Evolutionary conservation across 1,139 yeast genomes (phyloP).

Genomic region (Suhomyces anneliseae): DNA sequence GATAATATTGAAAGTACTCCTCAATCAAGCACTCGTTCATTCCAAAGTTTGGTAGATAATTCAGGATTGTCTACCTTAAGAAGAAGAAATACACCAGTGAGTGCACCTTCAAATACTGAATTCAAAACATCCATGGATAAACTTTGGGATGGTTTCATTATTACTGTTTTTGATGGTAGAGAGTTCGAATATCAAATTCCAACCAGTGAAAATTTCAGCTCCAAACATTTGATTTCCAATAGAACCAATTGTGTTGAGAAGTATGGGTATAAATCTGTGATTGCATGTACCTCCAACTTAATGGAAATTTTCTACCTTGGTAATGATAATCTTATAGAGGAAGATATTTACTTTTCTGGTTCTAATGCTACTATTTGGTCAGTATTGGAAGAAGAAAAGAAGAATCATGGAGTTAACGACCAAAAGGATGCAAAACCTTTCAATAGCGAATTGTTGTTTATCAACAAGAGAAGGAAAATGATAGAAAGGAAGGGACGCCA

Average conservation of each 20-base stretch:
- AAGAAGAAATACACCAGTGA: constrained; percentile 10
- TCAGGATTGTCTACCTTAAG: constrained; percentile 26
- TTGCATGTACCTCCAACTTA: constrained; percentile 69
- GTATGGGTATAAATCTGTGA: constrained; percentile 77
- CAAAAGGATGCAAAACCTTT: constrained; percentile 20
- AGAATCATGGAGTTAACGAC: constrained; percentile 12
- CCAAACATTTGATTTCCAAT: constrained; percentile 24
- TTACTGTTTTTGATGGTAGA: constrained; percentile 61
- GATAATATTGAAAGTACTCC: constrained; percentile 9
- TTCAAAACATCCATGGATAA: constrained; percentile 21
- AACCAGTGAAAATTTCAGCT: constrained; percentile 32
- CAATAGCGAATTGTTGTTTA: constrained; percentile 45
- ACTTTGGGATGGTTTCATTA: constrained; percentile 81
- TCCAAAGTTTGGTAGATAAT: constrained; percentile 19
- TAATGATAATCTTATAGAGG: constrained; percentile 48
- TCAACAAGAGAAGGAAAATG: constrained; percentile 48
- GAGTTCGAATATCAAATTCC: constrained; percentile 64
- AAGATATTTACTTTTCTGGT: constrained; percentile 41
- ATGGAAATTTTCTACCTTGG: constrained; percentile 76
- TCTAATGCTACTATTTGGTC: constrained; percentile 29
- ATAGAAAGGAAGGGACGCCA: constrained; percentile 22
- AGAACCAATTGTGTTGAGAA: constrained; percentile 48
- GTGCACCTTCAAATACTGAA: neutral
- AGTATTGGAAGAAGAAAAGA: constrained; percentile 35
- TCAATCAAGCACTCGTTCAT: constrained; percentile 5